phyloP scores from a whole-genome alignment of 1,284 basidiomycete species.

The Cutaneotrichosporon mucoides region DNA sequence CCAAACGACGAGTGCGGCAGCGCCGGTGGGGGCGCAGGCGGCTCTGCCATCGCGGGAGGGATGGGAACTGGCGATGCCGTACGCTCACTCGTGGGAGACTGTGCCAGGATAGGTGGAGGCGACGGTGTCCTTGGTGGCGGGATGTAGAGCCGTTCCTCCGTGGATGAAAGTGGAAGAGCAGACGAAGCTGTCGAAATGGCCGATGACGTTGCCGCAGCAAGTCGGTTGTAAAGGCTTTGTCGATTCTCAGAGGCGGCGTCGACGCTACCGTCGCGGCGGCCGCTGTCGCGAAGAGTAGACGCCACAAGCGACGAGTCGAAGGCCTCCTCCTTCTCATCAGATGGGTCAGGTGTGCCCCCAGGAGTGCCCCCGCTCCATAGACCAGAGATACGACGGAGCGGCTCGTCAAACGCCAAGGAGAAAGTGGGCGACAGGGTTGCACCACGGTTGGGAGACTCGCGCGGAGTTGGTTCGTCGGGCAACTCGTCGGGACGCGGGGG shows the following conservation, averaged over 20 bases:
- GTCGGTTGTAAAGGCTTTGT: conserved; percentile 14
- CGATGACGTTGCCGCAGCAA: conserved; percentile 8
- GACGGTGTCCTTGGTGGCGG: conserved; percentile 7
- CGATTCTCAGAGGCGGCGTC: conserved; percentile 5
- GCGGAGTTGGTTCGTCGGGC: conserved; percentile 19
- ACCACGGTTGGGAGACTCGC: conserved; percentile 8
- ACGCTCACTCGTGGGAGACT: conserved; percentile 12
- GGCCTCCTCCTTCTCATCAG: conserved; percentile 22
- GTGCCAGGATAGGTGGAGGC: conserved; percentile 3
- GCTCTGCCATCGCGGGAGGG: conserved; percentile 8
- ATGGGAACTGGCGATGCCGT: conserved; percentile 15
- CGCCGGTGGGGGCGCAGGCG: conserved; percentile 9
- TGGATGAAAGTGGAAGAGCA: neutral
- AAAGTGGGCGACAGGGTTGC: conserved; percentile 9
- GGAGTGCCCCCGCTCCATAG: conserved; percentile 17
- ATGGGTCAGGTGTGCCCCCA: neutral
- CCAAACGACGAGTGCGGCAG: conserved; percentile 22
- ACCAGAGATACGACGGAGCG: conserved; percentile 33
- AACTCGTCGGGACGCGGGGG: conserved; percentile 40
- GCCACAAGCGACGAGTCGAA: conserved; percentile 31
- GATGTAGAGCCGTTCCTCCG: conserved; percentile 10
- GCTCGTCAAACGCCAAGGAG: conserved; percentile 27
- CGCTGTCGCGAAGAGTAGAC: conserved; percentile 3
- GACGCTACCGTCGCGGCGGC: neutral
- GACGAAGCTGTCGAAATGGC: conserved; percentile 1